phyloP scores from a whole-genome alignment of 164 flowering plant genomes.

The Aristolochia fimbriata region DNA sequence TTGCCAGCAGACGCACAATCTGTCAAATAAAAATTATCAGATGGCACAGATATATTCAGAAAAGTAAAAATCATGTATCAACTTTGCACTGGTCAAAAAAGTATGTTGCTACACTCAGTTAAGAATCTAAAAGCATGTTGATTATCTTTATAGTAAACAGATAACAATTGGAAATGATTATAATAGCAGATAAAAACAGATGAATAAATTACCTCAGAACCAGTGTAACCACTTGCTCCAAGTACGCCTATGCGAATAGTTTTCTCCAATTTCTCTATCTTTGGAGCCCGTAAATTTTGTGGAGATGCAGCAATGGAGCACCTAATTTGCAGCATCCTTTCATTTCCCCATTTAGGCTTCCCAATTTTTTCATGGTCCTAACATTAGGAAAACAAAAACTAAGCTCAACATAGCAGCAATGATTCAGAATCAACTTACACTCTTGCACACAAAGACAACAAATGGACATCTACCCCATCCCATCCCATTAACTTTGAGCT shows the following conservation, averaged over 20 bases:
- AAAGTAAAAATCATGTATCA: neutral
- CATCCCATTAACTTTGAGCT: neutral
- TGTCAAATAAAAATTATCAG: conserved; percentile 15
- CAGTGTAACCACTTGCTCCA: conserved; percentile 98
- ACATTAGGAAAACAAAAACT: too few relatives aligned
- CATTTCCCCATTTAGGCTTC: conserved; percentile 1
- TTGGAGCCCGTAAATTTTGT: conserved; percentile 20
- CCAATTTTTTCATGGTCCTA: too few relatives aligned
- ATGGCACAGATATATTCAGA: neutral
- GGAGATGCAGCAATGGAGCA: conserved; percentile 29
- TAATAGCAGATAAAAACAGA: neutral
- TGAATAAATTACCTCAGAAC: conserved; percentile 59
- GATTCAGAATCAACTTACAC: too few relatives aligned
- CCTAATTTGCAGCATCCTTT: conserved; percentile 20
- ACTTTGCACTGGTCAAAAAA: neutral
- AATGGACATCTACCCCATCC: too few relatives aligned
- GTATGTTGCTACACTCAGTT: neutral
- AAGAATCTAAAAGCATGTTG: neutral
- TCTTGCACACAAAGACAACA: too few relatives aligned
- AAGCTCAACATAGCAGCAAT: too few relatives aligned
- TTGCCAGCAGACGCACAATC: conserved; percentile 84
- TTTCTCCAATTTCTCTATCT: conserved; percentile 25
- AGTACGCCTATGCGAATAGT: conserved; percentile 73
- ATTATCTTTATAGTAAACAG: neutral
- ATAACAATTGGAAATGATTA: neutral